Percentiles rank a stretch among this genome's conserved stretches.
These are phyloP conservation scores for Stylonectria norvegica DNA, from an alignment of 2,329 filamentous ascomycete genomes.

Conservation along the genomic window DNA sequence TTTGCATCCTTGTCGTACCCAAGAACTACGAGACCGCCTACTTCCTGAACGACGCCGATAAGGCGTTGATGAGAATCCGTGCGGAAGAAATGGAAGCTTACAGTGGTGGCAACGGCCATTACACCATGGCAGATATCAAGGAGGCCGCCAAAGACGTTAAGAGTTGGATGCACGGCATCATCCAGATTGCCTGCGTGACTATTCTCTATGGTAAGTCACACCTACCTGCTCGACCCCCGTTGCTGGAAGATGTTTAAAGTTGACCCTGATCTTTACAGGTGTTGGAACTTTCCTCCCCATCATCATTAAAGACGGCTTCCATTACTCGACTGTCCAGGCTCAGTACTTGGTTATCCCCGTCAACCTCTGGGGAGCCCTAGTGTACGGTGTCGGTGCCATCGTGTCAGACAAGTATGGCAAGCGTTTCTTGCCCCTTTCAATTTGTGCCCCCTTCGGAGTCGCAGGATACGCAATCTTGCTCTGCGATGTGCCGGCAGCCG, in stretches of 20 bases:
- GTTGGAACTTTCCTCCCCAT: not conserved
- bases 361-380: not conserved
- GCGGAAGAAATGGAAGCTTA: not conserved
- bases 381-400: not conserved
- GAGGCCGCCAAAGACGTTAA: not conserved
- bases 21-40: not conserved
- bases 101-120: not conserved
- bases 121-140: not conserved
- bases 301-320: not conserved
- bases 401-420: not conserved
- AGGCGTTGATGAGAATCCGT: not conserved
- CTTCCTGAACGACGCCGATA: not conserved
- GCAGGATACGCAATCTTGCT: not conserved
- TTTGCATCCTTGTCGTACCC: not conserved
- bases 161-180: not conserved
- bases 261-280: not conserved
- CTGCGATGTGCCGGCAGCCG: not conserved
- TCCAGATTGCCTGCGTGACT: not conserved
- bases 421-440: not conserved
- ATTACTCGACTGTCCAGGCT: not conserved
- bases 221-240: not conserved
- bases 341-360: not conserved
- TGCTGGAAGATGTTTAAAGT: not conserved
- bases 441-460: not conserved
- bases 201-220: not conserved